Base-by-base conservation (phyloP, 306 rosid species). In the Alnus rubra region DNA sequence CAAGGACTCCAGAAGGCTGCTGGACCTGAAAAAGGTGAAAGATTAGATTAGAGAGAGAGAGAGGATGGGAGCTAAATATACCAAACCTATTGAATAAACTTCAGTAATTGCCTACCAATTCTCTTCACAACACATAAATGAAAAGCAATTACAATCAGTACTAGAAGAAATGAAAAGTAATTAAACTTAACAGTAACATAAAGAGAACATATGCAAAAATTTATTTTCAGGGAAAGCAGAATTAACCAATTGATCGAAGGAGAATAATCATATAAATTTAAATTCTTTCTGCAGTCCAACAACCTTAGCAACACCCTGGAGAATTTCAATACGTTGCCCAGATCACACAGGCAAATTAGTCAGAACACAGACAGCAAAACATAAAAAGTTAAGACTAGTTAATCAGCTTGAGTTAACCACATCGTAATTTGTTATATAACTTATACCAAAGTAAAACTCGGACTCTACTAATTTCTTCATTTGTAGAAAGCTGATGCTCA, bases 1-100 rank as follows among this genome's bases (percentile, higher is more conserved):
- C 63, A 76, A 96, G 87, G 78, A 91, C 80, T 70, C 83, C 87
- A 53, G 91, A 87, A 75, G 88, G 63, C 72, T 76, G 88, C 55
- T 82, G 88, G 78, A 67, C 89, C 92, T 88, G 89, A 44, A 75
- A 82, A 81, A 77, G 49, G 50, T 5, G 28, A 58, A 69, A 78
- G 44, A 68, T 39, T 67, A 39, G 72, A 42, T 23, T 12, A 47
- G 74, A 15, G 49, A 18, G 23, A 70, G 35, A 18, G 4, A 69
- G 13, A 35, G 72, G 56, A 37, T 48, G n/a, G 2, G 2, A 23
- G 7, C 9, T 42, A 68, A 15, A 68, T 45, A 68, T 18, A n/a
- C 28, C 9, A 44, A 18, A 18, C 16, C 33, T 68, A 42, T 68
- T 39, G 72, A 39, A 33, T 45, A 68, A 68, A 42, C 72, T 39